A percentile compares a stretch with the other conserved stretches of the same genome.
Evolutionary conservation across 805 yeast genomes (phyloP).

Genomic region (Yamadazyma ubonensis): DNA sequence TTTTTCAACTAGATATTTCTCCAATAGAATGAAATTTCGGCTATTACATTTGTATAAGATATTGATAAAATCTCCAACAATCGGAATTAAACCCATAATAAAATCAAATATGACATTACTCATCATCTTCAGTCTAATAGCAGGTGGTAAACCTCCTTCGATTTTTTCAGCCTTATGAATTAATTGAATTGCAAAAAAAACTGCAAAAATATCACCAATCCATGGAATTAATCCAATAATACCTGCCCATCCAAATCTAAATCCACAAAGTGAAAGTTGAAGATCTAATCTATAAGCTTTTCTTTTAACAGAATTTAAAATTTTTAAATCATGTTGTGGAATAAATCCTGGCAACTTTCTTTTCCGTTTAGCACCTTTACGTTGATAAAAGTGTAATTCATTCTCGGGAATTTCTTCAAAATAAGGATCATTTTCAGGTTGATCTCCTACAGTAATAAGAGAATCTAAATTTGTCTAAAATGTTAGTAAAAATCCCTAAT

Average conservation of each 20-base stretch:
- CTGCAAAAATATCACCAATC: conserved; percentile 37
- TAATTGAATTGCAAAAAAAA: conserved; percentile 29
- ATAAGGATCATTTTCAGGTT: conserved; percentile 34
- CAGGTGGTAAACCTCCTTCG: conserved; percentile 39
- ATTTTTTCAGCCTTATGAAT: conserved; percentile 31
- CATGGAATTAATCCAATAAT: conserved; percentile 42
- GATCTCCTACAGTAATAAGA: conserved; percentile 26
- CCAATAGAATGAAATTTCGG: conserved; percentile 60
- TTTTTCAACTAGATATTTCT: conserved; percentile 36
- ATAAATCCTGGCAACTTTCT: conserved; percentile 36
- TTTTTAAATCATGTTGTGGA: conserved; percentile 31
- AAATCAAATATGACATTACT: conserved; percentile 41
- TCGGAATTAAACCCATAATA: conserved; percentile 54
- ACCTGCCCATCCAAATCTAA: conserved; percentile 44
- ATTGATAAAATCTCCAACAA: conserved; percentile 70
- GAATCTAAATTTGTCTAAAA: conserved; percentile 19
- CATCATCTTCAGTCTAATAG: conserved; percentile 33
- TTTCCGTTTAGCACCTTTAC: conserved; percentile 40
- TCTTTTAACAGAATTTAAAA: conserved; percentile 34
- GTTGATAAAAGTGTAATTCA: conserved; percentile 42
- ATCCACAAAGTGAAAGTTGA: conserved; percentile 39
- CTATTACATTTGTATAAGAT: conserved; percentile 77
- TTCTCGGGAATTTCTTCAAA: conserved; percentile 40
- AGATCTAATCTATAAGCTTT: conserved; percentile 41
- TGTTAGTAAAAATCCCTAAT: conserved; percentile 6